Base-by-base conservation (phyloP, 1,139 yeast species). In the Eremothecium sinecaudum region DNA sequence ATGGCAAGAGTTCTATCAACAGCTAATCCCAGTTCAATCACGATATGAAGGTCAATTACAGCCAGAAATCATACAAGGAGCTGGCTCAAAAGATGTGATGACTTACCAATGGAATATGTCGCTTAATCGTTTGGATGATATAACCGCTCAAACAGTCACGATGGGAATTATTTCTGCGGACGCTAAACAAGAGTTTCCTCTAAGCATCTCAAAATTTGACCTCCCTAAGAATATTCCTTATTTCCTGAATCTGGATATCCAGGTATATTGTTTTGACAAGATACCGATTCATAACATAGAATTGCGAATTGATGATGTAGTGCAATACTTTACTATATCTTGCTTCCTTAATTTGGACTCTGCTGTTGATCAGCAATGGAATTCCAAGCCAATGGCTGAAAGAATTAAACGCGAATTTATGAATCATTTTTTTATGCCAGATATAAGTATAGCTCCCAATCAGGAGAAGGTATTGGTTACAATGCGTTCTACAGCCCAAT, bases 21-120 rank as follows among this genome's bases (percentile, higher is more conserved):
- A 50, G 18, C 36, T 55, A 18, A 38, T 55, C 14, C 57, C 59
- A 9, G 16, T 45, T 11, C 57, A 53, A 28, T 47, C 58, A 11
- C n/a, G 21, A 13, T 27, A 17, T 7, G 24, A 21, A 13, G 13
- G 24, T 21, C 24, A 21, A 21, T 21, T 21, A 13, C 24, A 13
- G 24, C 24, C 24, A n/a, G n/a, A n/a, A n/a, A n/a, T n/a, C n/a
- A n/a, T n/a, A n/a, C n/a, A n/a, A n/a, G n/a, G n/a, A n/a, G n/a
- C n/a, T n/a, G n/a, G n/a, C n/a, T n/a, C n/a, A n/a, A n/a, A n/a
- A n/a, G n/a, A n/a, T n/a, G n/a, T n/a, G n/a, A n/a, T n/a, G n/a
- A n/a, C n/a, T n/a, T n/a, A n/a, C n/a, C n/a, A n/a, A n/a, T n/a
- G n/a, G n/a, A n/a, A n/a, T n/a, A n/a, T n/a, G n/a, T n/a, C n/a